These are phyloP conservation scores for Botrytis squamosa DNA, from an alignment of 2,329 filamentous ascomycete genomes.

Conservation along the genomic window DNA sequence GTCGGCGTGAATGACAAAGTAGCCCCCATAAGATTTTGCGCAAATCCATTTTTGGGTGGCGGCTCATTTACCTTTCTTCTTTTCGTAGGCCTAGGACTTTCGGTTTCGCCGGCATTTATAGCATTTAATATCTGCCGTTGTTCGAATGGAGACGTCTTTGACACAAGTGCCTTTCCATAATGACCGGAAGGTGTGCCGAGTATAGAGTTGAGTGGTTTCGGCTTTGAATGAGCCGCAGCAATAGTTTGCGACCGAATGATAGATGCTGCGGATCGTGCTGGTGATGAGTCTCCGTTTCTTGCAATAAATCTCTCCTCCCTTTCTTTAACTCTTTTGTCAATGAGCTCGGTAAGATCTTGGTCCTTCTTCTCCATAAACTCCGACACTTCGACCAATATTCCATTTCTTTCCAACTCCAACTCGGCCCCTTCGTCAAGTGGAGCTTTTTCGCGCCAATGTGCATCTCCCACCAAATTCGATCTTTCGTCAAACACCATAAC, in stretches of 20 bases:
- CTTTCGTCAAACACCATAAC: conserved; percentile 86
- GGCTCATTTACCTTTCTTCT: conserved; percentile 43
- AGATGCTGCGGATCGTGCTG: conserved; percentile 33
- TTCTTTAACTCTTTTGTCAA: conserved; percentile 66
- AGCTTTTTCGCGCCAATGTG: conserved; percentile 70
- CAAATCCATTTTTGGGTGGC: conserved; percentile 49
- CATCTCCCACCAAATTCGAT: conserved; percentile 79
- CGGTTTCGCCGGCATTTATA: conserved; percentile 23
- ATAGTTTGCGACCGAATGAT: conserved; percentile 27
- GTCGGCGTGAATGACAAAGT: conserved; percentile 43
- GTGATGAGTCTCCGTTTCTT: conserved; percentile 35
- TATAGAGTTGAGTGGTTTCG: conserved; percentile 60
- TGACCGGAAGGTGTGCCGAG: conserved; percentile 60
- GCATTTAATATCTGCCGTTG: conserved; percentile 44
- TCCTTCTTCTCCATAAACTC: conserved; percentile 71
- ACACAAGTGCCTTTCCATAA: conserved; percentile 58
- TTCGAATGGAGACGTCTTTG: conserved; percentile 65
- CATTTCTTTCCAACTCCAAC: conserved; percentile 71
- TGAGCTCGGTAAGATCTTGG: conserved; percentile 73
- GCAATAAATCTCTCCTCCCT: conserved; percentile 49
- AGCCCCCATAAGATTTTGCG: conserved; percentile 51
- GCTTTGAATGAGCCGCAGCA: conserved; percentile 48
- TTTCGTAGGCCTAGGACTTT: conserved; percentile 43
- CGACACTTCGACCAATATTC: conserved; percentile 75
- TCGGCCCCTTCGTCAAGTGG: conserved; percentile 81